These are phyloP conservation scores for Sporothrix brasiliensis DNA, from an alignment of 2,329 filamentous ascomycete genomes.

Conservation along the genomic window DNA sequence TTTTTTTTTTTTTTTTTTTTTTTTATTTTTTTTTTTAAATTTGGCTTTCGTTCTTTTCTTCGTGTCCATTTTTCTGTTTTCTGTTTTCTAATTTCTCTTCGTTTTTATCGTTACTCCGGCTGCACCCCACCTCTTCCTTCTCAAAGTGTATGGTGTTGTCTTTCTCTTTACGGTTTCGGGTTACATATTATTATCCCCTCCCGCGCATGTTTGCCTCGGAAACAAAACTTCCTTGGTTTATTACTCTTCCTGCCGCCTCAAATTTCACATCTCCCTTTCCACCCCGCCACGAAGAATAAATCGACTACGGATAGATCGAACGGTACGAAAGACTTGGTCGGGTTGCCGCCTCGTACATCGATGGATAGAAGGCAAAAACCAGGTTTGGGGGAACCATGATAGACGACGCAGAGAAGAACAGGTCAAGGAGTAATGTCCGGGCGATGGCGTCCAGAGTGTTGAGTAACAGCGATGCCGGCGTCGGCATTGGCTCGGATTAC, in stretches of 20 bases:
- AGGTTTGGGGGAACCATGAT: slow-evolving; percentile 7
- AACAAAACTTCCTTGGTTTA: not conserved
- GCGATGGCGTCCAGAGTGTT: not conserved
- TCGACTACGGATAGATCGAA: not conserved
- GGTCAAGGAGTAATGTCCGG: not conserved
- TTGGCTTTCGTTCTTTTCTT: not conserved
- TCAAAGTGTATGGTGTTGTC: not conserved
- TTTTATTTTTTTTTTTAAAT: no score
- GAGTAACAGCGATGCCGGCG: not conserved
- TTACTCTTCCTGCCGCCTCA: not conserved
- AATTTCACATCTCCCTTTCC: not conserved
- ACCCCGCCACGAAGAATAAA: not conserved
- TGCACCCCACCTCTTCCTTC: not conserved
- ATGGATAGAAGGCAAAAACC: not conserved
- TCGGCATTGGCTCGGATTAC: no score
- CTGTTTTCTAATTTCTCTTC: not conserved
- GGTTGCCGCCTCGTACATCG: not conserved
- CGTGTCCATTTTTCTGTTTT: no score
- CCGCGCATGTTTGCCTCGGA: not conserved
- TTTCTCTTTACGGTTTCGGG: no score
- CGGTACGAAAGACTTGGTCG: not conserved
- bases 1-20: not conserved
- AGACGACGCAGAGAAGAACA: slow-evolving; percentile 2
- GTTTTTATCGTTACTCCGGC: no score
- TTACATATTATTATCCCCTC: not conserved